Conservation (phyloP, 768 basidiomycete species). For the Naganishia randhawae region DNA sequence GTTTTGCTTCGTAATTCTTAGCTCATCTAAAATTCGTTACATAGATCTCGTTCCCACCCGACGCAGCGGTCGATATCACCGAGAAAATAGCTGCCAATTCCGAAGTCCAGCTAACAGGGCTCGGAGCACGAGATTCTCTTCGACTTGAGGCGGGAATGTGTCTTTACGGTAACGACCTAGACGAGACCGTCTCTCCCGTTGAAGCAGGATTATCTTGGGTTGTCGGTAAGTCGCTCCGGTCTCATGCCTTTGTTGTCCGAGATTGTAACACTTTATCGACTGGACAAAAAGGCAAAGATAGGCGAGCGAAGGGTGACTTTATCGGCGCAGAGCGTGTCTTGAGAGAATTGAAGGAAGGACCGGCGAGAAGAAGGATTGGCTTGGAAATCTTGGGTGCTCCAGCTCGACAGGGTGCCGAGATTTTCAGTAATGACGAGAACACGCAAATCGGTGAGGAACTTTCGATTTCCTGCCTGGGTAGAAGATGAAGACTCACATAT, state of each 20-base stretch:
- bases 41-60: constrained; percentile 80
- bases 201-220: constrained; percentile 93
- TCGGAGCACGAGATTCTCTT: constrained; percentile 90
- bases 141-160: constrained; percentile 96
- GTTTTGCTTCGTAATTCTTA: not conserved
- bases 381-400: constrained; percentile 77
- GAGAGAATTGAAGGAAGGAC: constrained; percentile 74
- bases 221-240: constrained; percentile 62
- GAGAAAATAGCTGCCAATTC: constrained; percentile 60
- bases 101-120: constrained; percentile 76
- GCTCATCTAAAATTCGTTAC: too few relatives aligned
- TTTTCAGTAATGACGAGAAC: constrained; percentile 59
- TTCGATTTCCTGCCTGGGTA: constrained; percentile 7
- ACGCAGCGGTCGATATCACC: constrained; percentile 68
- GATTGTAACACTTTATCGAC: not conserved
- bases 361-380: constrained; percentile 72
- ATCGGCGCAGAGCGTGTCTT: constrained; percentile 73
- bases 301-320: constrained; percentile 63
- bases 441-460: constrained; percentile 61
- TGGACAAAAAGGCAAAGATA: constrained; percentile 68
- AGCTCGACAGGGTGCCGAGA: constrained; percentile 81
- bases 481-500: not conserved
- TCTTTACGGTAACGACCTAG: constrained; percentile 88
- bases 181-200: constrained; percentile 77
- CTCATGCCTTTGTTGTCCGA: not conserved